These are phyloP conservation scores for Suhomyces faveliae DNA, from an alignment of 805 yeast species.

Conservation along the genomic window DNA sequence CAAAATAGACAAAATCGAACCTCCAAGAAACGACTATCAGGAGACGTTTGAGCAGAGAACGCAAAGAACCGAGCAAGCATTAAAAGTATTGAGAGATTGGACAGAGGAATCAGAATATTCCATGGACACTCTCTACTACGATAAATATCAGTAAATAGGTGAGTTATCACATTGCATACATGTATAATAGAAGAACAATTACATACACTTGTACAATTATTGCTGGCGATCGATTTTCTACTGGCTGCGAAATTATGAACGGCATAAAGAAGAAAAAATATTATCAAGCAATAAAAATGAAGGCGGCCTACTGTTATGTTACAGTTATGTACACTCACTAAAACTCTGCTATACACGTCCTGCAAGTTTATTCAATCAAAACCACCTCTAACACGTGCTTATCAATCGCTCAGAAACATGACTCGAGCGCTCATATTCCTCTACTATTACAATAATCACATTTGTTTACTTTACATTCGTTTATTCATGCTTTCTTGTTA, in stretches of 20 bases:
- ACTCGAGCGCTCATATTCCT: not conserved
- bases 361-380: too few species aligned
- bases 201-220: too few species aligned
- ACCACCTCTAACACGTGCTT: too few species aligned
- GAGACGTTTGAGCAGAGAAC: slow-evolving; percentile 24
- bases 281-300: too few species aligned
- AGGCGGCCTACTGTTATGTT: too few species aligned
- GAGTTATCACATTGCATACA: not conserved
- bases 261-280: too few species aligned
- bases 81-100: slow-evolving; percentile 12
- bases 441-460: too few species aligned
- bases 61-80: slow-evolving; percentile 23
- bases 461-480: not conserved
- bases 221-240: too few species aligned
- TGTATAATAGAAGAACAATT: not conserved
- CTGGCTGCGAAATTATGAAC: too few species aligned
- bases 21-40: slow-evolving; percentile 15
- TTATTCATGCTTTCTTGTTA: not conserved
- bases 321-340: too few species aligned
- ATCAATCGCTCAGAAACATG: too few species aligned
- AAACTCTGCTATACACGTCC: too few species aligned
- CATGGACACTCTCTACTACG: not conserved
- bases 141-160: not conserved
- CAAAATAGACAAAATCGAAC: slow-evolving; percentile 19
- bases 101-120: not conserved